A percentile compares a stretch with the other conserved stretches of the same genome.
These are phyloP conservation scores for Beauveria medogensis DNA, from an alignment of 2,329 filamentous ascomycete genomes.

Conservation along the genomic window DNA sequence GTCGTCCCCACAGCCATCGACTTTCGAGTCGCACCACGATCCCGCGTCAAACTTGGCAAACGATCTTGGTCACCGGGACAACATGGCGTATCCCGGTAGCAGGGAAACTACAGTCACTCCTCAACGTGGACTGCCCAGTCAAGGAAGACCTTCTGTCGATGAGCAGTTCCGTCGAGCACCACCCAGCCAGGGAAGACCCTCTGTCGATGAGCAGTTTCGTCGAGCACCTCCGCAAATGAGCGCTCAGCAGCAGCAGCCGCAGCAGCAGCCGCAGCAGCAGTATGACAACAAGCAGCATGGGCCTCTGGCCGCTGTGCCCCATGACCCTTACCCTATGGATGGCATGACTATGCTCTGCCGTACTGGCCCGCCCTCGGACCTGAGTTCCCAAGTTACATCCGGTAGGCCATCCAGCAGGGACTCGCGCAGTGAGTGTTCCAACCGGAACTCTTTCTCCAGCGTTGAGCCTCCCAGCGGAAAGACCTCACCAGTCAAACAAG, in stretches of 20 bases:
- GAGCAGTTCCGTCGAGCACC: conserved; percentile 38
- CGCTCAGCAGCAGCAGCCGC: conserved; percentile 6
- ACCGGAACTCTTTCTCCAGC: conserved; percentile 81
- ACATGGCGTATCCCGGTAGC: conserved; percentile 35
- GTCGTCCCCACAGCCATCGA: conserved; percentile 93
- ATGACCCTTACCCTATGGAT: conserved; percentile 89
- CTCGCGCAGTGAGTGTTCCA: conserved; percentile 84
- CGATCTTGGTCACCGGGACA: conserved; percentile 55
- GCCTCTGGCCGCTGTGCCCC: conserved; percentile 63
- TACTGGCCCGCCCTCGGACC: conserved; percentile 56
- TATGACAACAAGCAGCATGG: conserved; percentile 40
- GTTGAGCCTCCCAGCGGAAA: conserved; percentile 69
- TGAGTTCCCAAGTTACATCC: conserved; percentile 42
- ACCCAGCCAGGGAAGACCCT: conserved; percentile 13
- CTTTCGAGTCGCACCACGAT: conserved; percentile 86
- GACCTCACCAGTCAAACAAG: conserved; percentile 64
- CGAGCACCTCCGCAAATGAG: conserved; percentile 15
- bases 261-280: background rate
- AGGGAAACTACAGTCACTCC: conserved; percentile 44
- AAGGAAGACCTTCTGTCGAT: conserved; percentile 11
- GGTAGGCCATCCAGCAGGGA: conserved; percentile 76
- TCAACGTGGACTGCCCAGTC: conserved; percentile 33
- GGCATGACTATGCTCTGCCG: conserved; percentile 98
- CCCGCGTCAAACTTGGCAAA: conserved; percentile 65
- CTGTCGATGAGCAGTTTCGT: conserved; percentile 14